Evolutionary conservation across 345 rosid species (phyloP).

Genomic region (Erysimum cheiranthoides): DNA sequence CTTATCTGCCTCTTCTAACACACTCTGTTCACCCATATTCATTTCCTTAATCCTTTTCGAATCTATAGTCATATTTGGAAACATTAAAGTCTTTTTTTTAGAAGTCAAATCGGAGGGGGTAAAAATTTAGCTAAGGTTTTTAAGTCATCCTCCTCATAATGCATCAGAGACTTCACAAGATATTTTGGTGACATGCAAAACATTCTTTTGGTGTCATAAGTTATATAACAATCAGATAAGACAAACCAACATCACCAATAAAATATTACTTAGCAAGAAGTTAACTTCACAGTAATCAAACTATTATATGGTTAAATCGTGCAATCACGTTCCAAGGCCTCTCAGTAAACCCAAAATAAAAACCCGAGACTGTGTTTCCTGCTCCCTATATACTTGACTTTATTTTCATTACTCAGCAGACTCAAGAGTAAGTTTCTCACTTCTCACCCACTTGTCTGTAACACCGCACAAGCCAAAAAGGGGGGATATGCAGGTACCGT

Average conservation of each 20-base stretch:
- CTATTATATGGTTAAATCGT: slow-evolving; percentile 39
- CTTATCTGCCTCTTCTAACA: too few species aligned
- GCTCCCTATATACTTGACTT: slow-evolving; percentile 41
- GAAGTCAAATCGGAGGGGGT: too few species aligned
- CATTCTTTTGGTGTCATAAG: neutral
- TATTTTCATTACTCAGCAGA: slow-evolving; percentile 37
- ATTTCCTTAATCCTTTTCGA: too few species aligned
- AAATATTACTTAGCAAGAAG: slow-evolving; percentile 12
- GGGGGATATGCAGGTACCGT: slow-evolving; percentile 45
- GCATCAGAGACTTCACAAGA: too few species aligned
- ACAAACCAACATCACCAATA: slow-evolving; percentile 19
- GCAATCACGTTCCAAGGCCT: slow-evolving; percentile 37
- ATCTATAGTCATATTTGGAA: too few species aligned
- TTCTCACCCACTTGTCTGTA: slow-evolving; percentile 42
- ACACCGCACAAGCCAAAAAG: slow-evolving; percentile 40
- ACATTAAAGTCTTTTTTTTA: too few species aligned
- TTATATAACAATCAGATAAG: neutral
- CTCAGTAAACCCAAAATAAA: slow-evolving; percentile 42
- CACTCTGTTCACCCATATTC: too few species aligned
- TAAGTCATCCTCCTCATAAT: too few species aligned
- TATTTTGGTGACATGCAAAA: too few species aligned
- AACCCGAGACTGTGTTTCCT: slow-evolving; percentile 24
- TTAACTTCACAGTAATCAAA: slow-evolving; percentile 40
- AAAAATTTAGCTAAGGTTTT: too few species aligned
- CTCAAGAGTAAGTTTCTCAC: slow-evolving; percentile 31